Conservation (phyloP, 192 early-diverging fungal genomes). For the Backusella tarrabulga region DNA sequence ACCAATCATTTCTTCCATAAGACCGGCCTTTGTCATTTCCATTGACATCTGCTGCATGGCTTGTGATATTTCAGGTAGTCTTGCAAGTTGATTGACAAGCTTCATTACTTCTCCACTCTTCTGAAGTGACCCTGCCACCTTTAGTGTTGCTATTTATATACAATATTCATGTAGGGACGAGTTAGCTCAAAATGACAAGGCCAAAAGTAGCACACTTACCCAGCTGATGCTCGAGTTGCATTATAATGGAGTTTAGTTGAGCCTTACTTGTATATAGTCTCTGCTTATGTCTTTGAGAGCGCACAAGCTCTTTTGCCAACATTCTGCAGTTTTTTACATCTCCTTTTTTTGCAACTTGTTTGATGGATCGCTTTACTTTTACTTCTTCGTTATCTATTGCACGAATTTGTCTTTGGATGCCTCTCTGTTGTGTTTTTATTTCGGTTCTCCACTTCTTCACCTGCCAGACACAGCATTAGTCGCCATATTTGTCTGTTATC, state of each 20-base stretch:
- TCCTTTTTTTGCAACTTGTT: slow-evolving; percentile 85
- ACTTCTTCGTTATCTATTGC: slow-evolving; percentile 80
- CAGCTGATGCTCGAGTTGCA: slow-evolving; percentile 88
- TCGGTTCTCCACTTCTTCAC: slow-evolving; percentile 90
- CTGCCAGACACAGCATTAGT: slow-evolving; percentile 34
- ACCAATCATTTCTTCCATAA: slow-evolving; percentile 95
- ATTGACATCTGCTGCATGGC: slow-evolving; percentile 89
- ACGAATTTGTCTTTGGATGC: slow-evolving; percentile 79
- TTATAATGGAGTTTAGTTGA: slow-evolving; percentile 86
- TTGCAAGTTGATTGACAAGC: slow-evolving; percentile 82
- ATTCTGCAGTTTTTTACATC: slow-evolving; percentile 70
- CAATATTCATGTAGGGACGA: background rate
- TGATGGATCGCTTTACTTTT: slow-evolving; percentile 77
- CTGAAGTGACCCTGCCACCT: slow-evolving; percentile 84
- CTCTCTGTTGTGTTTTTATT: slow-evolving; percentile 83
- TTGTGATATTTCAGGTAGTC: slow-evolving; percentile 79
- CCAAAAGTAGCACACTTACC: slow-evolving; percentile 45
- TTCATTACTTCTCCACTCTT: slow-evolving; percentile 92
- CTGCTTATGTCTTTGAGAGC: slow-evolving; percentile 74
- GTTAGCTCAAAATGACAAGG: background rate
- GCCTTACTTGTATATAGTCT: slow-evolving; percentile 86
- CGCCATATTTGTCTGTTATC: background rate
- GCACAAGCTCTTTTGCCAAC: slow-evolving; percentile 84
- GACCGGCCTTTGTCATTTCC: slow-evolving; percentile 98
- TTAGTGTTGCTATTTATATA: slow-evolving; percentile 67